Base-by-base conservation (phyloP, 495 filamentous ascomycete species). In the Neurospora africana region DNA sequence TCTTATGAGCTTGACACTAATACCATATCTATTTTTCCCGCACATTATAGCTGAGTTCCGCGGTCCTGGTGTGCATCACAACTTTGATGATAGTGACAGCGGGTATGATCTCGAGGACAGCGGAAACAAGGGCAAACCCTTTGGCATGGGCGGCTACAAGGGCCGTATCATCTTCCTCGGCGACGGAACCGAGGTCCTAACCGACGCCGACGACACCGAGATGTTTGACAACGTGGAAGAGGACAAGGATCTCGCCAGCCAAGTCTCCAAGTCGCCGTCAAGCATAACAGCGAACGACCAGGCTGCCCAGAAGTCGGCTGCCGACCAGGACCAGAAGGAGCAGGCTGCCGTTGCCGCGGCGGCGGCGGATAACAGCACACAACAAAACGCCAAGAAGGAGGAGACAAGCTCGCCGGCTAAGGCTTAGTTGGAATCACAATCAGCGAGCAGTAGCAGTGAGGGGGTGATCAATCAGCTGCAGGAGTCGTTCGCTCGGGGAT, bases 91-190 rank as follows among this genome's bases (percentile, higher is more conserved):
- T 80, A 94, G 90, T 81, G 90, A 92, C 69, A 93, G 95, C 83
- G 94, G 94, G 71, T 95, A 94, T 86, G 95, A 98, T 77, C 83
- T 92, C 81, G 92, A 80, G 23, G 77, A 79, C 17, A 61, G 94
- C 74, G 82, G 72, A 80, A 77, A 71, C 76, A 78, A 27, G 36
- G 74, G 73, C 77, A 84, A 79, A 74, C 73, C 71, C 74, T 84
- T 82, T 68, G 88, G 89, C 53, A 86, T 87, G 73, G 90, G 87
- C 75, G 87, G 89, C 71, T 87, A 88, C 76, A 87, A 87, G 75
- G 91, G 92, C 61, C 89, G 94, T 71, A 93, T 98, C 78, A 98
- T 98, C 78, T 89, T 97, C 78, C 86, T 99, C 44, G 94, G 95
- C 43, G 93, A 98, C 84, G 95, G 95, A 74, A 95, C 92, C 72